Evolutionary conservation across 23 red algal genomes (phyloP).

Genomic region (Gracilariopsis chorda): DNA sequence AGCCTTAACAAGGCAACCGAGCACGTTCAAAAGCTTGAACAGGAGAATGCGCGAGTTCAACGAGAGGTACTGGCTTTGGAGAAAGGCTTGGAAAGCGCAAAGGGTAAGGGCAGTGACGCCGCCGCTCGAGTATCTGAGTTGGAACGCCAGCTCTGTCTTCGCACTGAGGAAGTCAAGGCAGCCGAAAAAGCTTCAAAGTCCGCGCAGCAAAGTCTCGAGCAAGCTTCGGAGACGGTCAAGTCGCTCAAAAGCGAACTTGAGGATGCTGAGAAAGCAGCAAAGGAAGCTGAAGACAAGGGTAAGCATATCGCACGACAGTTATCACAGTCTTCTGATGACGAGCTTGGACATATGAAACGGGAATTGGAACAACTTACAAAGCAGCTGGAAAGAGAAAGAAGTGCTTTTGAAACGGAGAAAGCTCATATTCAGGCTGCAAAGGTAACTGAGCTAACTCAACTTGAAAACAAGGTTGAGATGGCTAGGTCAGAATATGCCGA

Average conservation of each 20-base stretch:
- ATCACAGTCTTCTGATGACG: not conserved
- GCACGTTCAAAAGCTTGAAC: not conserved
- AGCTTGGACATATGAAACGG: not conserved
- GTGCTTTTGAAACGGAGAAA: conserved; percentile 18
- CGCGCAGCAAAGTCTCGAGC: not conserved
- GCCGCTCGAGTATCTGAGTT: conserved; percentile 7
- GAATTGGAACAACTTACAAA: not conserved
- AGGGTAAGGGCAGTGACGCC: conserved; percentile 32
- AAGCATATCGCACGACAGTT: not conserved
- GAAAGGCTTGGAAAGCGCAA: conserved; percentile 41
- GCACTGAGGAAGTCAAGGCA: conserved; percentile 42
- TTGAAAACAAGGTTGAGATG: conserved; percentile 8
- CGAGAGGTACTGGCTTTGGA: conserved; percentile 40
- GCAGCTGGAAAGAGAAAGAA: conserved; percentile 21
- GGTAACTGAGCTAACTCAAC: conserved; percentile 10
- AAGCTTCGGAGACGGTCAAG: not conserved
- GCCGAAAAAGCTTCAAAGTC: conserved; percentile 17
- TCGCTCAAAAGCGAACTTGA: not conserved
- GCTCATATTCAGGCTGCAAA: not conserved
- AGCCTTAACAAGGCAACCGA: not conserved
- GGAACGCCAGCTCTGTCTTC: conserved; percentile 34
- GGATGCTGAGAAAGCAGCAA: not conserved
- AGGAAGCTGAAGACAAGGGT: conserved; percentile 15
- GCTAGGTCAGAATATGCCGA: conserved; percentile 13
- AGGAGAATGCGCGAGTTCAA: conserved; percentile 12